phyloP scores from a whole-genome alignment of 768 basidiomycete species.

The Strobilomyces echinocephalus region DNA sequence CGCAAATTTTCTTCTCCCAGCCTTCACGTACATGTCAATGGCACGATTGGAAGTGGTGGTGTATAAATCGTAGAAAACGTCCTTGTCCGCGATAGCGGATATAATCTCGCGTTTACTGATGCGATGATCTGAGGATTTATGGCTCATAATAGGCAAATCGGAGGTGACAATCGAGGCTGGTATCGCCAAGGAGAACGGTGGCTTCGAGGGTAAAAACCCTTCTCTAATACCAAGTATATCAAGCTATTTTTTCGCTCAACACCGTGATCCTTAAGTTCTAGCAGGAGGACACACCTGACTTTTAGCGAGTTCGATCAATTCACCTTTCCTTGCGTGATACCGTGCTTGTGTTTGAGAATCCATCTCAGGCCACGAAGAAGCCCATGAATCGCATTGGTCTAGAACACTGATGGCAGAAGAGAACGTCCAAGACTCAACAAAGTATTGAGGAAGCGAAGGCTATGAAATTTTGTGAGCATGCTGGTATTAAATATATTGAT shows the following conservation, averaged over 20 bases:
- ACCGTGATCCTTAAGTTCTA: background rate
- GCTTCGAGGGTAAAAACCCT: slow-evolving; percentile 63
- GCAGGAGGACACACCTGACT: slow-evolving; percentile 57
- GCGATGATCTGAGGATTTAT: slow-evolving; percentile 18
- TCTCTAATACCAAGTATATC: slow-evolving; percentile 75
- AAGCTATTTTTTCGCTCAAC: slow-evolving; percentile 45
- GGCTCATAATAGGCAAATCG: slow-evolving; percentile 17
- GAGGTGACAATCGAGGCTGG: slow-evolving; percentile 10
- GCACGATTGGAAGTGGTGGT: slow-evolving; percentile 69
- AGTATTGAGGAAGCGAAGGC: slow-evolving; percentile 57
- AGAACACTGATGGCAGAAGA: slow-evolving; percentile 82
- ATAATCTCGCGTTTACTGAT: slow-evolving; percentile 64
- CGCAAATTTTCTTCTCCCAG: slow-evolving; percentile 82
- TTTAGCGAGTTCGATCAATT: slow-evolving; percentile 83
- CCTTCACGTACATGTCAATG: slow-evolving; percentile 78
- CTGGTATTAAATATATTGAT: slow-evolving; percentile 1
- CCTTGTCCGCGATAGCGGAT: slow-evolving; percentile 48
- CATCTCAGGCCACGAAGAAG: slow-evolving; percentile 38
- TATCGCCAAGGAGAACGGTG: slow-evolving; percentile 67
- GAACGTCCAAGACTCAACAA: slow-evolving; percentile 92
- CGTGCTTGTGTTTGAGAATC: slow-evolving; percentile 44
- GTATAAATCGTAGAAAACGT: slow-evolving; percentile 77
- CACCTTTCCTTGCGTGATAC: slow-evolving; percentile 79
- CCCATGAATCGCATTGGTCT: slow-evolving; percentile 75
- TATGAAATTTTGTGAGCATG: slow-evolving; percentile 27